Base-by-base conservation (phyloP, 352 stramenopile species). In the Phytophthora hybrid region DNA sequence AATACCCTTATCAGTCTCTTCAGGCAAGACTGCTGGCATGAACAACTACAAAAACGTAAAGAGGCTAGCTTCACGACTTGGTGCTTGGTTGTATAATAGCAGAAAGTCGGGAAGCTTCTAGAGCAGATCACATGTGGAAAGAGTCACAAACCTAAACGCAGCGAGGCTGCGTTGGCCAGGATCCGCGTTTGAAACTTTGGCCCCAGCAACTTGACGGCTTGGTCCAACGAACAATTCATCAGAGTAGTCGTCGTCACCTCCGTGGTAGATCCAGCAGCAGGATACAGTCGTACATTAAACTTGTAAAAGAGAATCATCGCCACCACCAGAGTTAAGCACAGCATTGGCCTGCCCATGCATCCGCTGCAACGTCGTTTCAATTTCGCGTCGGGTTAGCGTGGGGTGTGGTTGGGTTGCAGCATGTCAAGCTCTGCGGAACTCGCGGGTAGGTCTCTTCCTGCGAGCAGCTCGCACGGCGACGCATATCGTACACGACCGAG, bases 351-450 rank as follows among this genome's bases (percentile, higher is more conserved):
- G 52, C 3, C 7, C 13, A 53, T 51, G 16, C 53, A 75, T 66
- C 46, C 37, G 54, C 55, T 66, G 32, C 46, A 74, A 21, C 18
- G 41, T 62, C 31, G 32, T 53, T 51, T 74, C 44, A 23, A 75
- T 59, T 39, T 71, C 68, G 7, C 55, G 31, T 21, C 55, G 55
- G 61, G 39, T 75, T 71, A n/a, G 66, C 47, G 11, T 75, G 68
- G 16, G 66, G 29, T 2, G 61, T 71, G 23, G 68, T 73, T 18
- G 58, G 66, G 39, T 68, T 67, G 41, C 66, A 73, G 37, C 57
- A 73, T 9, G 59, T 51, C 11, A 23, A 60, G 37, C 58, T 57
- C 23, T 31, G 64, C 7, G 55, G 29, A 21, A 34, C 11, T 23
- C 59, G 64, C 10, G 32, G 1, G 2, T 37, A 54, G 37, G 13